Base-by-base conservation (phyloP, 192 early-diverging fungal species). In the Bifiguratus adelaidae region DNA sequence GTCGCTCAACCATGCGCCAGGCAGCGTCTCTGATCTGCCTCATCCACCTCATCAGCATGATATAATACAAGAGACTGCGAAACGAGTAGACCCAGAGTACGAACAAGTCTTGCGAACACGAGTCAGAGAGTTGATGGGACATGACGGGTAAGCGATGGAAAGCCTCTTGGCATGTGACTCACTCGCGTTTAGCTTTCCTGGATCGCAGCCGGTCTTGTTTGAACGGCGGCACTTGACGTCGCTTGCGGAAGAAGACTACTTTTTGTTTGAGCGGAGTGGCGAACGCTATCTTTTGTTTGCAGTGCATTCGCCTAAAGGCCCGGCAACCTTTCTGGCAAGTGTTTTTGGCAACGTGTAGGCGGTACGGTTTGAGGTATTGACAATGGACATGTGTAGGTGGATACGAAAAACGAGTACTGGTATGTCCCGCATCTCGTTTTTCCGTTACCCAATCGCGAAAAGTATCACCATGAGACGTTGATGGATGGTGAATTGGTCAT, bases 401-500 rank as follows among this genome's bases (percentile, higher is more conserved):
- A 86, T 50, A 69, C 83, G 20, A 82, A 85, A 40, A 80, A 74
- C 47, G 44, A 62, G 7, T 85, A 80, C 61, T 82, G 78, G 49
- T 70, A 59, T 44, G 56, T 85, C 6, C 65, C 68, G 7, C 51
- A 82, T 26, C 60, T 77, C 3, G 37, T 83, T 21, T 79, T 81
- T 30, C 75, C 76, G 9, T 33, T 59, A 8, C 51, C 63, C 1
- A 56, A 59, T n/a, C 62, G 52, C 22, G 50, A 64, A 11, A 60
- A 72, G 48, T 75, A 52, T 27, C 72, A 83, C 37, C 67, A 55
- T n/a, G 72, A 83, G 24, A 85, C 85, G 5, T 33, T 88, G 16
- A 61, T 89, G 56, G 83, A 89, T 60, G 86, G 83, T 18, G 84
- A 89, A 60, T 60, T 89, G 37, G 74, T 89, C 9, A 30, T 75